Conservation (phyloP, 148 eudicot genomes). For the Salicornia ramosissima region DNA sequence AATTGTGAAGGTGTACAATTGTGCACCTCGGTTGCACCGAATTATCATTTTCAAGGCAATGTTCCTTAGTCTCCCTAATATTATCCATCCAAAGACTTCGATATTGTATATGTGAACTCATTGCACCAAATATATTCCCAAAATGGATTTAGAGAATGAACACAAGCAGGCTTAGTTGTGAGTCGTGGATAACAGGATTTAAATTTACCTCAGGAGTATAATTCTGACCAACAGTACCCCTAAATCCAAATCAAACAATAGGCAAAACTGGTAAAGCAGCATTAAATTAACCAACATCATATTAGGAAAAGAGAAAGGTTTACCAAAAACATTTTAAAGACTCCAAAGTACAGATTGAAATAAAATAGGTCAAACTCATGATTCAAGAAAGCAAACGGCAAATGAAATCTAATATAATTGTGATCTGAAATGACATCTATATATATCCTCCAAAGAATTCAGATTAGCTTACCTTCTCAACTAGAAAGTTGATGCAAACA, state of each 20-base stretch:
- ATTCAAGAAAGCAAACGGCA: background rate
- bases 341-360: background rate
- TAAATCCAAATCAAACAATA: background rate
- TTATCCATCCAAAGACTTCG: background rate
- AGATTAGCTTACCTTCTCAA: slow-evolving; percentile 22
- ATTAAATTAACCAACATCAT: background rate
- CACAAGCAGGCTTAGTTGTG: background rate
- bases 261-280: background rate
- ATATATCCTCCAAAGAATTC: background rate
- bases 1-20: too few species aligned
- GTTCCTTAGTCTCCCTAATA: background rate
- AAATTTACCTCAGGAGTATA: background rate
- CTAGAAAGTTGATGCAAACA: background rate
- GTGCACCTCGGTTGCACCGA: too few species aligned
- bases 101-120: background rate
- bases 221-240: background rate
- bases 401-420: background rate
- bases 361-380: background rate
- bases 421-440: background rate
- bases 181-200: background rate
- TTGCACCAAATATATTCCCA: background rate
- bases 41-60: too few species aligned
- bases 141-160: background rate
- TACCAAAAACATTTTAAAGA: background rate
- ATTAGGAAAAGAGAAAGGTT: background rate